Percentiles rank a stretch among this genome's conserved stretches.
Evolutionary conservation across 768 basidiomycete species (phyloP).

Genomic region (Mycena indigotica): DNA sequence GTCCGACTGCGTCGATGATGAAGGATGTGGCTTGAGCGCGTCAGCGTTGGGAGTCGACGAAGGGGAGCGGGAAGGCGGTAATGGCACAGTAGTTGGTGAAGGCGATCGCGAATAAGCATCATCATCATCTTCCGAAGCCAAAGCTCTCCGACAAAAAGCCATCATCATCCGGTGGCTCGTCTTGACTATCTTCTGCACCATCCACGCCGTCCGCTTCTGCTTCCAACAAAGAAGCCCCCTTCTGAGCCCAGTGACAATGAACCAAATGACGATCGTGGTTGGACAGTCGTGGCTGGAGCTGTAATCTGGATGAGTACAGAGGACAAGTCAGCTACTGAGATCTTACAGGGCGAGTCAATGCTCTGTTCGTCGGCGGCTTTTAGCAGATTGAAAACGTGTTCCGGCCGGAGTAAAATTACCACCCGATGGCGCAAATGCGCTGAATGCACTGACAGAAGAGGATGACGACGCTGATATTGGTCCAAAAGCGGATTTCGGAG

Average conservation of each 20-base stretch:
- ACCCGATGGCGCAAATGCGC: conserved; percentile 54
- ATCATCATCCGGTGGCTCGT: conserved; percentile 30
- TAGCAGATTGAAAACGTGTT: conserved; percentile 60
- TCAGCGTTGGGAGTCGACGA: conserved; percentile 64
- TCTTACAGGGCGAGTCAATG: too few species aligned
- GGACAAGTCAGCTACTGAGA: too few species aligned
- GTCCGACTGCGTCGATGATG: conserved; percentile 36
- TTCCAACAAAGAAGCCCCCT: conserved; percentile 51
- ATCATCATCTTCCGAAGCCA: conserved; percentile 29
- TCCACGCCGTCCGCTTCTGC: conserved; percentile 33
- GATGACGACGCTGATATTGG: conserved; percentile 32
- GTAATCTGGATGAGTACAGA: too few species aligned
- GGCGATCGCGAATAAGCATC: conserved; percentile 31
- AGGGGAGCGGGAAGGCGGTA: conserved; percentile 50
- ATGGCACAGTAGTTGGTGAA: conserved; percentile 37
- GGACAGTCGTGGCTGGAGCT: too few species aligned
- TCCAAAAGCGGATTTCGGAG: conserved; percentile 35
- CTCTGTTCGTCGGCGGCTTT: conserved; percentile 40
- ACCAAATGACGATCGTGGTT: conserved; percentile 29
- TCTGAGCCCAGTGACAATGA: conserved; percentile 46
- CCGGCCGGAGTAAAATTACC: conserved; percentile 46
- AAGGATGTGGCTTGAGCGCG: conserved; percentile 52
- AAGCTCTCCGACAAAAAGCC: conserved; percentile 36
- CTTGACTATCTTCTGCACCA: conserved; percentile 40
- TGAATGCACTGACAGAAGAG: conserved; percentile 31